Evolutionary conservation across 768 basidiomycete species (phyloP), one percentile per base, ranked within the genome.

Genomic region (Boletus huronensis): DNA sequence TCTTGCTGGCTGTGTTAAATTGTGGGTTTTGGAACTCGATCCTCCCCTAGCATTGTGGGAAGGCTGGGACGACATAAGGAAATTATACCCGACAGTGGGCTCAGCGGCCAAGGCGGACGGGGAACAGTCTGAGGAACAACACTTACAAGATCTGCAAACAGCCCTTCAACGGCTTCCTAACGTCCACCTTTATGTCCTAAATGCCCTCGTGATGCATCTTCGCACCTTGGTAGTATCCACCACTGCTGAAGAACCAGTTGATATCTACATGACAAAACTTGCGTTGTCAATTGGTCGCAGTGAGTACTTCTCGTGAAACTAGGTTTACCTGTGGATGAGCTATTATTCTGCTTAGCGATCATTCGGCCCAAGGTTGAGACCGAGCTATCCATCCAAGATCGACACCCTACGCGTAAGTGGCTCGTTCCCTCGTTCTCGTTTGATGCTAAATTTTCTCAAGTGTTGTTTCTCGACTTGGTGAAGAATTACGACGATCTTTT

Each of bases 11-110:
- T 77, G 84, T 14, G 72, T 95, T 65, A 98, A 95, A 72, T 74
- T 98, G 14, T 98, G 93, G 90, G 67, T 86, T 23, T 77, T 97
- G n/a, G 95, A 98, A 69, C 80, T 98, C 26, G 85, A 93, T 64
- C 90, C 92, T 8, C 93, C 96, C 26, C 69, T 97, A 11, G 80
- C 83, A 17, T 74, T 89, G 44, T 96, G 87, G 78, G 92, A 95
- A 63, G 84, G 88, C 42, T 98, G 94, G 90, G 93, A 95, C 40
- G 94, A 97, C 29, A 77, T 95, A 57, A 81, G 90, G 51, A 86
- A 83, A 58, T 59, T 97, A n/a, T 98, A 97, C 64, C 93, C 92
- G 6, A 79, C 75, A 72, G 81, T 90, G 50, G 85, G 87, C 25
- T 79, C 82, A 10, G 66, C 78, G 25, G 67, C 67, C 1, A 82